Evolutionary conservation across 352 stramenopile species (phyloP), one percentile per base, ranked within the genome.

Genomic region (Blastocystis sp.): DNA sequence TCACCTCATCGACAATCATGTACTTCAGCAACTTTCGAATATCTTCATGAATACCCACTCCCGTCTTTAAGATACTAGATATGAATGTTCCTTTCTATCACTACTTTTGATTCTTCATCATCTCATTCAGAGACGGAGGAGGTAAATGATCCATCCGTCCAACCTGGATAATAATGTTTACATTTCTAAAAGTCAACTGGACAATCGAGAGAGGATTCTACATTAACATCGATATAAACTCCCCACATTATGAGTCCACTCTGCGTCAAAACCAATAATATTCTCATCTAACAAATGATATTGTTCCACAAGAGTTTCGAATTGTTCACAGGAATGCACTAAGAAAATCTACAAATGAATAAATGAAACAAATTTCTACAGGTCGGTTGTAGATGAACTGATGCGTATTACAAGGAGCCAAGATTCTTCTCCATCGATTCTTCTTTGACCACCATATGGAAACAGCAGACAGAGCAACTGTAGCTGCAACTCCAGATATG

Each of bases 81-180:
- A n/a, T 66, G 14, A 63, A 43, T 43, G 43, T 42, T 43, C 3
- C 29, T 51, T 29, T 3, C 19, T 67, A 6, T 21, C 24, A 6
- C 19, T 24, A 83, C 71, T 61, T 66, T 66, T 63, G 29, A 27
- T 83, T 42, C 24, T 39, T 46, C 71, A 83, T 83, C 27, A 83
- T 83, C 37, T 12, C 51, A 37, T 83, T 83, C 11, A 83, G 71
- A 66, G 71, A 83, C 5, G 71, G 71, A 54, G 71, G 71, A 43
- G 71, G 71, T n/a, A 65, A 3, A 14, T 35, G 21, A 83, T 83
- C 71, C 49, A 83, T 5, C 5, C 24, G n/a, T 51, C 14, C 29
- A 24, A 83, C 71, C 46, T 83, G 71, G 32, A 83, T 83, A 24
- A 83, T 83, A 21, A 83, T 83, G 71, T 83, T 83, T 12, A 83